Evolutionary conservation across 1,284 basidiomycete genomes (phyloP).

Genomic region (Cutaneotrichosporon arboriforme): DNA sequence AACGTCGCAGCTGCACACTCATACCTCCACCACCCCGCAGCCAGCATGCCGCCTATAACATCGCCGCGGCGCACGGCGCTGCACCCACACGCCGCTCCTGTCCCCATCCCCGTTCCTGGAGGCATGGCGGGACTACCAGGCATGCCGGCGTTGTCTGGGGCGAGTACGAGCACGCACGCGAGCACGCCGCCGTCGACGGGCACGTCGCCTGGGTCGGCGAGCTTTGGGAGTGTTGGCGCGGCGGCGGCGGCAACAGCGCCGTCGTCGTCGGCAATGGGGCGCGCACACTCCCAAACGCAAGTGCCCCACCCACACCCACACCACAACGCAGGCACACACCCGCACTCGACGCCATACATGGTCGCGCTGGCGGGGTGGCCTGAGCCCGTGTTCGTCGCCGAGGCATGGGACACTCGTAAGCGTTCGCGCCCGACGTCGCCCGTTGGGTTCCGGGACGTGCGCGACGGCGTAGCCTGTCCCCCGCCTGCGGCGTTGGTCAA

Average conservation of each 20-base stretch:
- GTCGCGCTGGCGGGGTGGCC: conserved; percentile 38
- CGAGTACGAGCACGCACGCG: neutral
- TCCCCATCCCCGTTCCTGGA: conserved; percentile 1
- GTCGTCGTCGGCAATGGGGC: no score
- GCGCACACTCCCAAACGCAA: neutral
- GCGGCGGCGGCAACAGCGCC: neutral
- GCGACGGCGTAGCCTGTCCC: conserved; percentile 12
- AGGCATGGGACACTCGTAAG: conserved; percentile 14
- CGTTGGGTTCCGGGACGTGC: conserved; percentile 12
- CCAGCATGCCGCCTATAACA: conserved; percentile 14
- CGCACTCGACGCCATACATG: conserved; percentile 27
- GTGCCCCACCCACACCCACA: neutral
- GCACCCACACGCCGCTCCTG: conserved; percentile 5
- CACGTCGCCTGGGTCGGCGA: neutral
- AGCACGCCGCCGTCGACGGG: neutral
- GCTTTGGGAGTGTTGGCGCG: neutral
- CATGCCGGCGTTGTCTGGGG: neutral
- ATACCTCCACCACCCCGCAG: neutral
- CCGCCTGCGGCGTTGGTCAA: conserved; percentile 3
- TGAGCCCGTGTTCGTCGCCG: conserved; percentile 31
- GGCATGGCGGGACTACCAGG: no score
- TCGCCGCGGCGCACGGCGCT: conserved; percentile 11
- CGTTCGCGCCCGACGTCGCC: conserved; percentile 16
- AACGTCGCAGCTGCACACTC: no score
- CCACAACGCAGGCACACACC: neutral